Evolutionary conservation across 2,329 filamentous ascomycete species (phyloP).

Genomic region (Diatrype stigma): DNA sequence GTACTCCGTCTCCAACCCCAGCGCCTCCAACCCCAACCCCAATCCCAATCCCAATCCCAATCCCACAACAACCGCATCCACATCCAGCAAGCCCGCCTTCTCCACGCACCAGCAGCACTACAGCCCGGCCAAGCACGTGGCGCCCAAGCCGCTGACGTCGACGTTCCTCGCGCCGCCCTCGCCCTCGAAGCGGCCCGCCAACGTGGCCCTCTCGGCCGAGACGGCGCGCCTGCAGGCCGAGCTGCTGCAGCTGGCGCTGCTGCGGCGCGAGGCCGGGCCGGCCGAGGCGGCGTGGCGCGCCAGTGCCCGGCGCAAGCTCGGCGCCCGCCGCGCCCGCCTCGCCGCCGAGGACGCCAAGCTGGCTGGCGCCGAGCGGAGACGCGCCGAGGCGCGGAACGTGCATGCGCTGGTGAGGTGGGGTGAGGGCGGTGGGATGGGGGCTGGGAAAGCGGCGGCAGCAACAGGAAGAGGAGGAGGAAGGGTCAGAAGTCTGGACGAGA

Average conservation of each 20-base stretch:
- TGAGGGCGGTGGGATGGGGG: constrained; percentile 22
- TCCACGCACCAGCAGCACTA: constrained; percentile 64
- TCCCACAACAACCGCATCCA: constrained; percentile 15
- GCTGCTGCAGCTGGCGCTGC: constrained; percentile 60
- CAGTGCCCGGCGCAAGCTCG: constrained; percentile 49
- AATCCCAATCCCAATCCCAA: constrained; percentile 14
- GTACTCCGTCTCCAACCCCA: neutral
- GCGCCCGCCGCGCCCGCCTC: constrained; percentile 39
- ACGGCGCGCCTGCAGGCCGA: constrained; percentile 58
- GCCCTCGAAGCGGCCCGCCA: constrained; percentile 57
- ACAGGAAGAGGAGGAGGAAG: constrained; percentile 23
- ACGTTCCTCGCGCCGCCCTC: constrained; percentile 56
- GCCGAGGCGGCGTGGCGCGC: constrained; percentile 49
- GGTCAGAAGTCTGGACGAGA: constrained; percentile 44
- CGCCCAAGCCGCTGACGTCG: constrained; percentile 59
- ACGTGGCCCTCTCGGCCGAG: constrained; percentile 55
- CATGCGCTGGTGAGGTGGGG: constrained; percentile 51
- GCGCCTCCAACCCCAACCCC: constrained; percentile 13
- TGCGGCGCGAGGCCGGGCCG: constrained; percentile 51
- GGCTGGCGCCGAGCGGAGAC: constrained; percentile 33
- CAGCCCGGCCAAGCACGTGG: constrained; percentile 57
- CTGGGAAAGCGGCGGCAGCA: constrained; percentile 20
- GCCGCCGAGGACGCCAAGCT: constrained; percentile 31
- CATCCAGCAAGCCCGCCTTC: constrained; percentile 43
- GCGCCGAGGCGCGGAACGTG: constrained; percentile 47